Percentiles rank a stretch among this genome's conserved stretches.
Evolutionary conservation across 768 basidiomycete genomes (phyloP).

Genomic region (Hydnum rufescens): DNA sequence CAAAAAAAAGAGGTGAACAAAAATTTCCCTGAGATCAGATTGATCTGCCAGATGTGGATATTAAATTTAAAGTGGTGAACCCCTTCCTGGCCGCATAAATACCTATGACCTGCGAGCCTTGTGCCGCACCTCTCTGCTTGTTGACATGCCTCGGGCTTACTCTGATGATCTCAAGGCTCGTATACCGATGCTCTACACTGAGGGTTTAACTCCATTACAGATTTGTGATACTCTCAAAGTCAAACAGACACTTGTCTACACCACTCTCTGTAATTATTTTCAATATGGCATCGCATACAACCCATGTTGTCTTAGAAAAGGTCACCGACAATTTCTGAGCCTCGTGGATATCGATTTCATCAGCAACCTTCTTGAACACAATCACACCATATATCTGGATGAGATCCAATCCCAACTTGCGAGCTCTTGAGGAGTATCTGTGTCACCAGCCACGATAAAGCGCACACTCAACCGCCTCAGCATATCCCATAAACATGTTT

Average conservation of each 20-base stretch:
- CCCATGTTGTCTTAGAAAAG: not conserved
- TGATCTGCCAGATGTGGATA: too few species aligned
- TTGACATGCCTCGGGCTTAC: too few species aligned
- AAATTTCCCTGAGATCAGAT: too few species aligned
- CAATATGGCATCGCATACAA: not conserved
- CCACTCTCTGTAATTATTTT: not conserved
- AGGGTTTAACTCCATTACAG: not conserved
- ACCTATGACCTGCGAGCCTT: too few species aligned
- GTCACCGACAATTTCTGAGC: not conserved
- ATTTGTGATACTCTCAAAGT: not conserved
- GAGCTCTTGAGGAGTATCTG: not conserved
- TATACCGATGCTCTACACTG: not conserved
- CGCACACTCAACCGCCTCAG: not conserved
- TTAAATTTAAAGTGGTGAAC: too few species aligned
- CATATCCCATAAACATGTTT: slow-evolving; percentile 7
- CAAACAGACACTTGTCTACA: not conserved
- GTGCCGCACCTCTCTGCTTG: too few species aligned
- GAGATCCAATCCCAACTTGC: slow-evolving; percentile 1
- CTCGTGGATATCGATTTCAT: not conserved
- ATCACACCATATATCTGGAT: slow-evolving; percentile 5
- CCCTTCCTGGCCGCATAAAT: too few species aligned
- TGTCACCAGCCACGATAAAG: not conserved
- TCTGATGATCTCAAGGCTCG: not conserved
- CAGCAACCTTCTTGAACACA: not conserved
- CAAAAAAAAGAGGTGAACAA: too few species aligned